Evolutionary conservation across 768 basidiomycete species (phyloP).

Genomic region (Lentinula raphanica): DNA sequence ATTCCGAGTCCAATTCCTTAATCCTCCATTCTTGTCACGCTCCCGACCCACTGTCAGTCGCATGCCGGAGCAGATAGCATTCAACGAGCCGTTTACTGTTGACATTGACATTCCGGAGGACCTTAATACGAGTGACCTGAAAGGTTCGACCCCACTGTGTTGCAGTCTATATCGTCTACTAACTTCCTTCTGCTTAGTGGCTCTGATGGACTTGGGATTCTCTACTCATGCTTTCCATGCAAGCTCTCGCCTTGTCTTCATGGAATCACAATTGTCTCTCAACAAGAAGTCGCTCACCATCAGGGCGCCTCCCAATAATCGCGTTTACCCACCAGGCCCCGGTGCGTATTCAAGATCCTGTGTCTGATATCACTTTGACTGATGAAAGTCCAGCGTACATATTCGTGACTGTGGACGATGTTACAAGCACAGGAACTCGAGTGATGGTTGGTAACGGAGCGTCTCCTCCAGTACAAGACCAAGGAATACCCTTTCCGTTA

Average conservation of each 20-base stretch:
- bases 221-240: slow-evolving; percentile 32
- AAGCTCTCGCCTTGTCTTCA: slow-evolving; percentile 27
- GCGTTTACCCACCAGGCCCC: slow-evolving; percentile 29
- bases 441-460: slow-evolving; percentile 14
- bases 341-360: slow-evolving; percentile 9
- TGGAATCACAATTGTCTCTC: slow-evolving; percentile 22
- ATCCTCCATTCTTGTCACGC: slow-evolving; percentile 27
- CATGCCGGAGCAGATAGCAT: slow-evolving; percentile 24
- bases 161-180: not conserved
- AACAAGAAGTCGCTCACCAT: slow-evolving; percentile 25
- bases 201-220: slow-evolving; percentile 31
- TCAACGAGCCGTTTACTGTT: slow-evolving; percentile 27
- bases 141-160: slow-evolving; percentile 11
- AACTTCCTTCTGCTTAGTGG: slow-evolving; percentile 15
- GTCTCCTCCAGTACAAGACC: slow-evolving; percentile 13
- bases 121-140: slow-evolving; percentile 8
- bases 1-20: slow-evolving; percentile 25
- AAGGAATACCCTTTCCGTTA: slow-evolving; percentile 2
- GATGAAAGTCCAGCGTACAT: not conserved
- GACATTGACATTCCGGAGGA: slow-evolving; percentile 23
- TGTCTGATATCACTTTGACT: not conserved
- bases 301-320: slow-evolving; percentile 30
- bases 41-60: slow-evolving; percentile 16
- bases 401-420: slow-evolving; percentile 14
- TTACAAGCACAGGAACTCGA: slow-evolving; percentile 10